phyloP scores from a whole-genome alignment of 2,329 filamentous ascomycete genomes.

The Fusarium sp. region DNA sequence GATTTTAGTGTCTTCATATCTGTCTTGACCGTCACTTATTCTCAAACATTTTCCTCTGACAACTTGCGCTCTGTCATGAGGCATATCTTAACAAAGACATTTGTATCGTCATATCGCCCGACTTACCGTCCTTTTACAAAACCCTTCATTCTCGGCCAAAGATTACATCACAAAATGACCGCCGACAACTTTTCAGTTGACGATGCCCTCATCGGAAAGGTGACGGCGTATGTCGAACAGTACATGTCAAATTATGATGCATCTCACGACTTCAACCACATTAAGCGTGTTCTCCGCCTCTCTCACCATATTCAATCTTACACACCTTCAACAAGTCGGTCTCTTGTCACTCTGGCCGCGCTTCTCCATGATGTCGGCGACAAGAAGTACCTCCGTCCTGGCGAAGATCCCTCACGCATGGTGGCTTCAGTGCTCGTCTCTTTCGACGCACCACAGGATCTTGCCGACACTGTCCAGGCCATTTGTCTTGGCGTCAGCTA shows the following conservation, averaged over 20 bases:
- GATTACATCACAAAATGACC: conserved; percentile 36
- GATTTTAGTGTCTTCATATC: conserved; percentile 16
- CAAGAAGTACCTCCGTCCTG: conserved; percentile 76
- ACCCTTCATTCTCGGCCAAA: background rate
- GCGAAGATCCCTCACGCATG: conserved; percentile 66
- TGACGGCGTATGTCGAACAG: conserved; percentile 71
- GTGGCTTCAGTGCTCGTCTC: conserved; percentile 66
- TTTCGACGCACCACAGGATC: conserved; percentile 64
- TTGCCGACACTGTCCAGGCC: conserved; percentile 75
- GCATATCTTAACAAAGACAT: conserved; percentile 1
- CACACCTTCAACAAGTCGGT: conserved; percentile 55
- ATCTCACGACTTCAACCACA: conserved; percentile 89
- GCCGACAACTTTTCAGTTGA: conserved; percentile 43
- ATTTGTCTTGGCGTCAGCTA: conserved; percentile 84
- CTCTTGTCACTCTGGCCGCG: conserved; percentile 74
- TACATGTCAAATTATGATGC: conserved; percentile 85
- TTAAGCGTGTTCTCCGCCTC: conserved; percentile 81
- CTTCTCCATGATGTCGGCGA: conserved; percentile 92
- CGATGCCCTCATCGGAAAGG: conserved; percentile 62
- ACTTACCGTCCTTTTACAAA: background rate
- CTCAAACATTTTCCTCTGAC: background rate
- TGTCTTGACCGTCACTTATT: background rate
- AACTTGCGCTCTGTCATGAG: conserved; percentile 5
- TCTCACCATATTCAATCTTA: conserved; percentile 71
- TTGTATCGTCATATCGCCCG: background rate